A percentile compares a stretch with the other conserved stretches of the same genome.
These are phyloP conservation scores for Marchantia polymorpha DNA, from an alignment of 225 moss, liverwort and hornwort genomes.

Conservation along the genomic window DNA sequence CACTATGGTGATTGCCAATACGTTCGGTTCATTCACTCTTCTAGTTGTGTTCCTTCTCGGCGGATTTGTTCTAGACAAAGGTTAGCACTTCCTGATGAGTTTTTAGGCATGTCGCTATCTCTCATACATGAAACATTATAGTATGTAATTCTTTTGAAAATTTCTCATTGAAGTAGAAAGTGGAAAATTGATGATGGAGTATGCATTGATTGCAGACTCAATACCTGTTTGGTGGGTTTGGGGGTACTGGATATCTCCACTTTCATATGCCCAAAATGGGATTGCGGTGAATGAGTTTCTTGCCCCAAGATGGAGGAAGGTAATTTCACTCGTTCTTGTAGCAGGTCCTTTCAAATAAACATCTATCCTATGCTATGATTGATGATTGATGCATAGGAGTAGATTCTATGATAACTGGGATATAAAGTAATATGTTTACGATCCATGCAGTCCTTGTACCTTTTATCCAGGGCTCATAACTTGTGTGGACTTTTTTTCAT, in stretches of 20 bases:
- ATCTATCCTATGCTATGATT: neutral
- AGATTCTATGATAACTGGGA: too few species aligned
- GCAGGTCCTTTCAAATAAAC: neutral
- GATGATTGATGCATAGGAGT: too few species aligned
- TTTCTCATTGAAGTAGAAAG: too few species aligned
- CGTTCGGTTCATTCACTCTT: conserved; percentile 64
- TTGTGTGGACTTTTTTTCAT: neutral
- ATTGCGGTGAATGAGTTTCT: conserved; percentile 69
- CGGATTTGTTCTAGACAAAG: conserved; percentile 71
- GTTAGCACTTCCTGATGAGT: conserved; percentile 6
- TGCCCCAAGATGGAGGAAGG: conserved; percentile 46
- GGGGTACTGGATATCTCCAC: conserved; percentile 74
- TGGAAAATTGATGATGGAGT: too few species aligned
- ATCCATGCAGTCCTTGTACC: neutral
- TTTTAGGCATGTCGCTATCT: neutral
- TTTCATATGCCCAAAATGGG: conserved; percentile 75
- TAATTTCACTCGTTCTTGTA: neutral
- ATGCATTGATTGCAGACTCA: conserved; percentile 20
- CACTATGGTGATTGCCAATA: conserved; percentile 78
- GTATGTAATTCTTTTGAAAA: too few species aligned
- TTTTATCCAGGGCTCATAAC: neutral
- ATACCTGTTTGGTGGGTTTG: conserved; percentile 73
- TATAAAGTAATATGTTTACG: neutral
- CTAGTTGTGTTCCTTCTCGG: conserved; percentile 77
- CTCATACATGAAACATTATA: too few species aligned